Conservation (phyloP, 495 filamentous ascomycete genomes). For the Darksidea phi region DNA sequence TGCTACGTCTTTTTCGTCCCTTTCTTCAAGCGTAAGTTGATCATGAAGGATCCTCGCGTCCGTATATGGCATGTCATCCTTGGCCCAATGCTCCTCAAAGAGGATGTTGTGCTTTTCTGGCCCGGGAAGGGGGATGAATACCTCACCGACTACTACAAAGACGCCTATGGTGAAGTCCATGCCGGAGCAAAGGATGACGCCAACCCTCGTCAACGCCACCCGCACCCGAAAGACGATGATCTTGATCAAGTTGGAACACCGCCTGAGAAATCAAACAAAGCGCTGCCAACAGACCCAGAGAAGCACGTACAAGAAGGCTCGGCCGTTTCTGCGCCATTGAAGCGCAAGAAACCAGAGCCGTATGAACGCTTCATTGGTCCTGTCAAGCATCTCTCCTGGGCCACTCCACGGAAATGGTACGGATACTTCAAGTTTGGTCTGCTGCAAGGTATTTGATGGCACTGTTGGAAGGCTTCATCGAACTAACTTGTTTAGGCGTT, state of each 20-base stretch:
- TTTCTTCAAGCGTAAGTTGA: conserved; percentile 59
- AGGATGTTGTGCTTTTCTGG: conserved; percentile 29
- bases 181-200: conserved; percentile 28
- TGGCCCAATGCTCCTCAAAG: conserved; percentile 55
- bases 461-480: background rate
- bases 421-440: conserved; percentile 25
- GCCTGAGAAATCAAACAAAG: background rate
- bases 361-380: conserved; percentile 23
- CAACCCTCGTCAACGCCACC: background rate
- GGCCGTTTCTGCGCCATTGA: background rate
- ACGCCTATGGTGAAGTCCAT: conserved; percentile 35
- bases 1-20: conserved; percentile 60
- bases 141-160: conserved; percentile 55
- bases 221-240: background rate
- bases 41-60: conserved; percentile 56
- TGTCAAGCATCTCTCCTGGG: conserved; percentile 10
- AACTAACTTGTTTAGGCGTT: conserved; percentile 46
- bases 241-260: background rate
- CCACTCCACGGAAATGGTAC: conserved; percentile 11
- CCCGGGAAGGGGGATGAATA: conserved; percentile 39
- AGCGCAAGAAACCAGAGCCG: conserved; percentile 2
- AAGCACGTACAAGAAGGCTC: background rate
- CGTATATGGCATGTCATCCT: conserved; percentile 57
- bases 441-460: conserved; percentile 7
- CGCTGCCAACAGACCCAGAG: conserved; percentile 5